Percentiles rank a stretch among this genome's conserved stretches.
Evolutionary conservation across 768 basidiomycete genomes (phyloP).

Genomic region (Daedaleopsis sinensis): DNA sequence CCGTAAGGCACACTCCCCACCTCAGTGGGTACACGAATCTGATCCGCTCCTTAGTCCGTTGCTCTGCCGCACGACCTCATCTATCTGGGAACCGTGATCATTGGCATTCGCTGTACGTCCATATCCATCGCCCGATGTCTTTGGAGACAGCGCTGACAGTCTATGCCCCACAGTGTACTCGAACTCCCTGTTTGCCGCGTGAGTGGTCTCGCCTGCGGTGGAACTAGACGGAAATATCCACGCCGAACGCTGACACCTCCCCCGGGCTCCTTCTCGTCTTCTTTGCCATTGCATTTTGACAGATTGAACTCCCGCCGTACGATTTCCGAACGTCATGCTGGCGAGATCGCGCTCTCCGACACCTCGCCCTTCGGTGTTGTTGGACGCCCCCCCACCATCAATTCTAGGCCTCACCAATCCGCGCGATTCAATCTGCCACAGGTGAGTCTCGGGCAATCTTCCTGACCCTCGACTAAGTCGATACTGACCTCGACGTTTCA

Average conservation of each 20-base stretch:
- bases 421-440: no score
- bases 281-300: background rate
- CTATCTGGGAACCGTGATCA: background rate
- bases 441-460: no score
- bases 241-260: no score
- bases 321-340: background rate
- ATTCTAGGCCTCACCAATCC: no score
- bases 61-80: background rate
- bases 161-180: background rate
- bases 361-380: background rate
- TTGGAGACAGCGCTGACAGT: background rate
- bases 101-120: background rate
- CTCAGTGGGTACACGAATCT: no score
- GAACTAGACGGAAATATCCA: no score
- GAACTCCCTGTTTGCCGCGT: background rate
- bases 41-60: background rate
- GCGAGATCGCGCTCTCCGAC: background rate
- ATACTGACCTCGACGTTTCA: no score
- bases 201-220: background rate
- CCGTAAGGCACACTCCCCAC: background rate
- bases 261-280: no score
- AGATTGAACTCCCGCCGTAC: background rate
- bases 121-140: background rate
- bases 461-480: no score
- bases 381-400: no score